Conservation (phyloP, 441 rosid species). For the Melastoma candidum region DNA sequence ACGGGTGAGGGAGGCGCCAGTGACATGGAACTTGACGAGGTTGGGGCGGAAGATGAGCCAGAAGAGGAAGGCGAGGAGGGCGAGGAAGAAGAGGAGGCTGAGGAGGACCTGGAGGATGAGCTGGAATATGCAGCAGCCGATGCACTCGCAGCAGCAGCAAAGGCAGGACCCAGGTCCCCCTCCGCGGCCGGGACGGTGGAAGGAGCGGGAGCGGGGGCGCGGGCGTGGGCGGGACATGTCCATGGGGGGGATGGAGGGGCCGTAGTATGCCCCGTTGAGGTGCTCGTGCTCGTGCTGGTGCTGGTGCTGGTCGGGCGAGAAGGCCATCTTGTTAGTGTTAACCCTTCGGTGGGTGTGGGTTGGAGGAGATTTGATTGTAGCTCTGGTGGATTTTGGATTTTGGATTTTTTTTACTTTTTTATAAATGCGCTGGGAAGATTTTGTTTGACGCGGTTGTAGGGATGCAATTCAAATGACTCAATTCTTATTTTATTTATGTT, state of each 20-base stretch:
- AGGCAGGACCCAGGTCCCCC: constrained; percentile 45
- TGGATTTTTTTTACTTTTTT: no score
- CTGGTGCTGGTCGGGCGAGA: constrained; percentile 29
- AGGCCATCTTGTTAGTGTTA: no score
- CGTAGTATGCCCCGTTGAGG: constrained; percentile 54
- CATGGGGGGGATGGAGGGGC: constrained; percentile 48
- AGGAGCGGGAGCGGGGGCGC: constrained; percentile 8
- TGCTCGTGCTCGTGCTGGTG: constrained; percentile 16
- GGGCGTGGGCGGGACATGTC: constrained; percentile 17
- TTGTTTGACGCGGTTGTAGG: no score
- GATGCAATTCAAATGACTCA: not conserved
- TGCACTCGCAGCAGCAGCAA: constrained; percentile 43
- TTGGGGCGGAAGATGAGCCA: constrained; percentile 81
- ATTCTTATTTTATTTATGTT: no score
- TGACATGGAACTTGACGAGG: constrained; percentile 43
- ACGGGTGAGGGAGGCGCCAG: constrained; percentile 35
- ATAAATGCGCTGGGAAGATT: no score
- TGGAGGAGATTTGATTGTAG: no score
- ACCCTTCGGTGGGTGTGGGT: no score
- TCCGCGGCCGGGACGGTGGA: constrained; percentile 46
- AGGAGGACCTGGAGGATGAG: constrained; percentile 32
- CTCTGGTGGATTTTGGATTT: no score
- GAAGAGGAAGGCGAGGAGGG: constrained; percentile 39
- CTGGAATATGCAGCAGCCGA: constrained; percentile 38
- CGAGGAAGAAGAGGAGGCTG: constrained; percentile 28